Evolutionary conservation across 2,329 filamentous ascomycete genomes (phyloP), one percentile per base, ranked within the genome.

Genomic region (Celoporthe dispersa): DNA sequence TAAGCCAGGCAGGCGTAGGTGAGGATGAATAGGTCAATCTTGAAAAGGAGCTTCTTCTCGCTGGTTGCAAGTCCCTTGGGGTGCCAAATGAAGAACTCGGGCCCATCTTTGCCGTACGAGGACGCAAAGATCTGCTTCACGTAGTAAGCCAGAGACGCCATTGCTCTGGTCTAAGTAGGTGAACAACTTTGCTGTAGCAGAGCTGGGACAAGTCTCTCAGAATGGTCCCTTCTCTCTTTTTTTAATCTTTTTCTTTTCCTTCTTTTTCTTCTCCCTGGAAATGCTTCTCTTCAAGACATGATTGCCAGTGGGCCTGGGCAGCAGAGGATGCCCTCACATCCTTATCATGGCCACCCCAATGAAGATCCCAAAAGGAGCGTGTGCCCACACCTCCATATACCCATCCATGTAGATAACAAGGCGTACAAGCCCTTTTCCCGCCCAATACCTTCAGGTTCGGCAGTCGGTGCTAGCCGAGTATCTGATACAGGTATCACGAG

Each of bases 11-110:
- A 76, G 22, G 73, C 73, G 64, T 77, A 77, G 3, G 73, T 76
- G 12, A 78, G 72, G 68, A 78, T 77, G 73, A 75, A 77, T 53
- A 76, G 74, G 65, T 78, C 77, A 39, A 78, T 74, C 70, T 78
- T 77, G 74, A 76, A 76, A 9, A 78, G 65, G 7, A 78, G 73
- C 71, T 73, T 76, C 74, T 76, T 75, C 71, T 78, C 76, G 11
- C 57, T 59, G 14, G 55, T 12, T 1, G 73, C 7, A 6, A 75
- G 76, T 11, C 73, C 73, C 22, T 73, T 69, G 1, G 75, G 75
- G 59, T 78, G 73, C 76, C 75, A 77, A n/a, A 76, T 65, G 69
- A 78, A 78, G 62, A 76, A 76, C 4, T 72, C 71, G 1, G 73
- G 72, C 6, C 69, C 66, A 48, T 75, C 67, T 41, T 73, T 71